Base-by-base conservation (phyloP, 345 rosid genomes). In the Populus nigra region DNA sequence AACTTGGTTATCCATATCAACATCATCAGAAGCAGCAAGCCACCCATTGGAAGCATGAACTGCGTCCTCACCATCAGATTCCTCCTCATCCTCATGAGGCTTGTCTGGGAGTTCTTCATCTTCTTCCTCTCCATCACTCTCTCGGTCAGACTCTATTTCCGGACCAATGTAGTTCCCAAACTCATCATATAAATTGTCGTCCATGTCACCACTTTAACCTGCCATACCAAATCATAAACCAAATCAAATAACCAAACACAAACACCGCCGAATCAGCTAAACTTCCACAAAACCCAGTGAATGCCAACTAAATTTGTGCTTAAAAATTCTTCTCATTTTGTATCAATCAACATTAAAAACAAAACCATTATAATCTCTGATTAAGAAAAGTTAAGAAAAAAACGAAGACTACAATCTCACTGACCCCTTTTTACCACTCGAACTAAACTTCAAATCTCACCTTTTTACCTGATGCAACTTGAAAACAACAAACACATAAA, bases 121-220 rank as follows among this genome's bases (percentile, higher is more conserved):
- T 74, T 89, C 97, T 49, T 86, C 91, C 71, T 92, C 97, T 3
- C 79, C 87, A 18, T 89, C 97, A 70, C 92, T 91, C 69, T 92
- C 99, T 62, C 65, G 84, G 85, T 93, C 99, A 0, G 98, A 96
- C 88, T 96, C 98, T 22, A 96, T 90, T 79, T 92, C 98, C 1
- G 99, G 99, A 43, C 99, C 98, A 72, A 96, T 92, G 65, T 96
- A 96, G 91, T 96, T 96, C 35, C 99, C 99, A 71, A 96, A 96
- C 89, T 96, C 98, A 80, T 96, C 98, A 65, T 96, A 96, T 73
- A 96, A 85, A 86, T 92, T 96, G 83, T 93, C 98, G 76, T 96
- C 99, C 99, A 93, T 93, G 39, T 65, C 50, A 50, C 74, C 63
- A 49, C 70, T 76, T 49, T 63, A 69, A 80, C 53, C 84, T 74